Evolutionary conservation across 495 filamentous ascomycete species (phyloP), one percentile per base, ranked within the genome.

Genomic region (Aspergillus carlsbadensis): DNA sequence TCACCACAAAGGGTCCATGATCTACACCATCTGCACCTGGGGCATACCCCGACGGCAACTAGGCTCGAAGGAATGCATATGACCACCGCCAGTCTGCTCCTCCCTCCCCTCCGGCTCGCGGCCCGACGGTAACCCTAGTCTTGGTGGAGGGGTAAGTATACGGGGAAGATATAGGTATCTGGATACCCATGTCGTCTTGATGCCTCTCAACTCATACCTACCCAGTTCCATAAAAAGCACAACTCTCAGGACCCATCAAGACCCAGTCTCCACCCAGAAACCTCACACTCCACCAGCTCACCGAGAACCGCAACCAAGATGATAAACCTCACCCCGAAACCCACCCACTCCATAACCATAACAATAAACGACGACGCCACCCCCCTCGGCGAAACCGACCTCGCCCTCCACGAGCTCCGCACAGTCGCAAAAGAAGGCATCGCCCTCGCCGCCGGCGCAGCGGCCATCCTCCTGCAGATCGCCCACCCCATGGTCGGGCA

Each of bases 111-210:
- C 29, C 46, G 46, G 46, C 29, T 50, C 18, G 31, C 46, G 46
- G 46, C 33, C 33, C 46, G 46, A 35, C 46, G 46, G 46, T 36
- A 50, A 50, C 46, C 46, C 31, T 50, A 36, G 2, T 41, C 37
- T 41, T 29, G 8, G 26, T 29, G 26, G 26, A 29, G 26, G 26
- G 26, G 26, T 29, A 29, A 4, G 6, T 41, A 20, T 41, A n/a
- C n/a, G 37, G n/a, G n/a, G 37, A 10, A 41, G 37, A 41, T 41
- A 41, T 41, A 41, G 37, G 21, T 22, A 22, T 45, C 18, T 14
- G 6, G 24, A 45, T 45, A 45, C 42, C 42, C 42, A 8, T 24
- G 13, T 14, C 42, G 5, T 14, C 13, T 8, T 24, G 15, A 24
- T 45, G 17, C 42, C 42, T 14, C n/a, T 21, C 26, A 3, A 3